phyloP scores from a whole-genome alignment of 371 early-diverging fungal genomes.

The Apophysomyces ossiformis region DNA sequence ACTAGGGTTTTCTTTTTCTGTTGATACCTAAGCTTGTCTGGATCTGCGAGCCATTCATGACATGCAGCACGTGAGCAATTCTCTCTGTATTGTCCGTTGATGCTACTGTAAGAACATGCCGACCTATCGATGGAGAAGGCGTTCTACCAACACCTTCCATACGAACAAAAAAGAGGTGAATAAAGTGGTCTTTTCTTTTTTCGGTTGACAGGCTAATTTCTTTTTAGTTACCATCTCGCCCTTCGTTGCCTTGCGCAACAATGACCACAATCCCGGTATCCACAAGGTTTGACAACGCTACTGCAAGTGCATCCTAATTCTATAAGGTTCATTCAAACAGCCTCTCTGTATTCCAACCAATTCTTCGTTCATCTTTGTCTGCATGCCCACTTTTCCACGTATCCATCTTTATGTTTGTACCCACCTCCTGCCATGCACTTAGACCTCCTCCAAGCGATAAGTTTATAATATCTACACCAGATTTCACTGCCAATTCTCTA shows the following conservation, averaged over 20 bases:
- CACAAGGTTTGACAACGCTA: constrained; percentile 1
- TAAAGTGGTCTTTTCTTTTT: background rate
- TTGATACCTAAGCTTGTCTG: background rate
- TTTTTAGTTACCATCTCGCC: constrained; percentile 17
- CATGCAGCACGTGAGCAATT: constrained; percentile 10
- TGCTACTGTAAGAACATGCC: constrained; percentile 21
- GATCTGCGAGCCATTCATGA: background rate
- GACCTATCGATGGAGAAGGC: background rate
- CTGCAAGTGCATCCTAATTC: constrained; percentile 5
- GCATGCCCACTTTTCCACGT: background rate
- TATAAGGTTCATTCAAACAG: background rate
- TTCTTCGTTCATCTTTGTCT: background rate
- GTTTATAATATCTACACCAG: constrained; percentile 42
- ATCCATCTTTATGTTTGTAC: background rate
- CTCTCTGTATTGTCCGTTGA: constrained; percentile 21
- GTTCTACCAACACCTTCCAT: background rate
- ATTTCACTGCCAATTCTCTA: constrained; percentile 45
- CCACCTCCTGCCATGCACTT: constrained; percentile 50
- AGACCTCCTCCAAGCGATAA: constrained; percentile 31
- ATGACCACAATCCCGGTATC: constrained; percentile 10
- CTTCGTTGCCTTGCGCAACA: constrained; percentile 29
- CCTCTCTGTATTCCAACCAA: background rate
- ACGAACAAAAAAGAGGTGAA: background rate
- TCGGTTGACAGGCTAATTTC: background rate
- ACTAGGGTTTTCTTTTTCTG: background rate